Conservation (phyloP, 768 basidiomycete genomes). For the Psilocybe cubensis region DNA sequence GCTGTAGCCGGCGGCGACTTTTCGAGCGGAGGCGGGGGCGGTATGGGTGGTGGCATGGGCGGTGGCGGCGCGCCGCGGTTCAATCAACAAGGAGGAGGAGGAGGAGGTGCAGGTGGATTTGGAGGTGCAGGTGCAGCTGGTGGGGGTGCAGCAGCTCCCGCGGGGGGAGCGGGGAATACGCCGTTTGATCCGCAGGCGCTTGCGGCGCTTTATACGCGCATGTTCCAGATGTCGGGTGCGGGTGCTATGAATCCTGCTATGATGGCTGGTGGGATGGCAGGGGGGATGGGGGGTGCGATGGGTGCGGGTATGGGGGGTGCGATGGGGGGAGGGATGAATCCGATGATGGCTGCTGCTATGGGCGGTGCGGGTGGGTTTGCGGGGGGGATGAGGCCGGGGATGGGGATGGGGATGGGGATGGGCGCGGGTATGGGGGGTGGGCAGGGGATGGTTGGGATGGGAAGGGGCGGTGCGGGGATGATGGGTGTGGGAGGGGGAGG, state of each 20-base stretch:
- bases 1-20: conserved; percentile 22
- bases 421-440: conserved; percentile 46
- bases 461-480: conserved; percentile 32
- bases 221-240: conserved; percentile 84
- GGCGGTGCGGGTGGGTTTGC: conserved; percentile 27
- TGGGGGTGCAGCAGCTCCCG: conserved; percentile 21
- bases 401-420: conserved; percentile 42
- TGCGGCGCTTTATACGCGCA: conserved; percentile 91
- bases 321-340: conserved; percentile 42
- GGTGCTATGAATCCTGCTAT: conserved; percentile 61
- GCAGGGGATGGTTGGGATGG: conserved; percentile 51
- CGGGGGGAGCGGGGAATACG: conserved; percentile 41
- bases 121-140: conserved; percentile 4
- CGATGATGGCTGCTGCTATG: conserved; percentile 41
- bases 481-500: conserved; percentile 48
- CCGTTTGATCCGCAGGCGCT: conserved; percentile 93
- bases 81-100: no score
- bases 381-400: conserved; percentile 33
- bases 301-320: conserved; percentile 65
- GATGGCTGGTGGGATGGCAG: conserved; percentile 55
- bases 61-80: neutral
- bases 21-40: no score
- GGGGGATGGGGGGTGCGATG: conserved; percentile 46
- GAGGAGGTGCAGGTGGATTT: no score
- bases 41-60: no score